Evolutionary conservation across 2,329 filamentous ascomycete genomes (phyloP), one percentile per base, ranked within the genome.

Genomic region (Leptographium procerum): DNA sequence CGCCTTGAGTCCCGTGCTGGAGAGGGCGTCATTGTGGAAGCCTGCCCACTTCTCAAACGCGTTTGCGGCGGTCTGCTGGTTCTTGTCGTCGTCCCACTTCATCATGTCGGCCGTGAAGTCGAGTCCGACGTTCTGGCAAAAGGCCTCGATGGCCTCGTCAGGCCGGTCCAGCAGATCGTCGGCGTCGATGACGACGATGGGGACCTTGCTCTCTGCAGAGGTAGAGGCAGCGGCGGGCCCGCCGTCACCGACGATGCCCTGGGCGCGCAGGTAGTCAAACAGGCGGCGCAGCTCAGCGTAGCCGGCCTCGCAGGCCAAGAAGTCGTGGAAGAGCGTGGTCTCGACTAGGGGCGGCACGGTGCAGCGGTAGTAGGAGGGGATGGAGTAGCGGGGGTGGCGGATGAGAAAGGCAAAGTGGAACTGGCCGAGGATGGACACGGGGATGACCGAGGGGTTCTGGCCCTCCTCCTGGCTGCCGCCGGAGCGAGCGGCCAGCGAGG

Each of bases 371-470:
- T 92, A 97, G 52, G 89, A 95, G 9, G 94, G 94, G 64, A 97
- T 91, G 66, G 89, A 88, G 69, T 84, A 85, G 66, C 89, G 85
- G n/a, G 94, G 94, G 71, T 97, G 91, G 59, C 94, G 91, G 77
- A 99, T 97, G 63, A 97, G 81, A 74, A 99, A 97, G 26, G 91
- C 89, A 75, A 92, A 97, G 72, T 96, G 91, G 74, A 95, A 97
- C 64, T 84, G 79, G 67, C 84, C 81, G 59, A 97, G 77, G 60
- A 89, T 75, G 33, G 84, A 82, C 31, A 82, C 73, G 3, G 94
- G 94, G 55, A 97, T 75, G 29, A 95, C 86, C 1, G 91, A 95
- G 1, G 91, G 92, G 72, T 97, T 97, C 59, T 78, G 78, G 3
- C 80, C 75, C 72, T 92, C 86, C 9, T 61, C 62, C 55, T 68